phyloP scores from a whole-genome alignment of 257 asterid genomes.

The Fraxinus excelsior region DNA sequence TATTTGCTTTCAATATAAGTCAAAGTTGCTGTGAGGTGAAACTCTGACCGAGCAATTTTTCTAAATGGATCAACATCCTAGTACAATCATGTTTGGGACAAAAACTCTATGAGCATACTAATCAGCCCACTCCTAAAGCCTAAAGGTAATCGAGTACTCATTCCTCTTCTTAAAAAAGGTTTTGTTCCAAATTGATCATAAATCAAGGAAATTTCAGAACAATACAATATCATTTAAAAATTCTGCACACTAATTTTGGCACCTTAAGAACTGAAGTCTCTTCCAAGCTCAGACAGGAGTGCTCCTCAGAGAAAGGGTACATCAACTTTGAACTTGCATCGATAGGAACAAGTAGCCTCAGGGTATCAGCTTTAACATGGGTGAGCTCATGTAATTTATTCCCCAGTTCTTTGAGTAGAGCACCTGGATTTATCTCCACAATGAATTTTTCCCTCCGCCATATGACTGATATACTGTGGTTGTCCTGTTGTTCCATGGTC shows the following conservation, averaged over 20 bases:
- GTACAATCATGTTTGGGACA: background rate
- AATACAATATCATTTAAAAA: background rate
- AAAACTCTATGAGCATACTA: background rate
- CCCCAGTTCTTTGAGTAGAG: slow-evolving; percentile 78
- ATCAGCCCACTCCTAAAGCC: background rate
- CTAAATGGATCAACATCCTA: background rate
- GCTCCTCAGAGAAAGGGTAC: slow-evolving; percentile 81
- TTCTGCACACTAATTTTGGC: slow-evolving; percentile 2
- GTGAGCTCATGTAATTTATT: slow-evolving; percentile 66
- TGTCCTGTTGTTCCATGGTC: slow-evolving; percentile 56
- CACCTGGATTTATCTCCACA: slow-evolving; percentile 52
- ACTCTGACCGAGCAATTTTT: background rate
- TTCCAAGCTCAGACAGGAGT: slow-evolving; percentile 59
- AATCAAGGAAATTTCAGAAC: background rate
- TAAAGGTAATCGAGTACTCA: background rate
- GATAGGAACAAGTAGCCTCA: slow-evolving; percentile 70
- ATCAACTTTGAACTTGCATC: slow-evolving; percentile 64
- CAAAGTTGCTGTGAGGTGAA: background rate
- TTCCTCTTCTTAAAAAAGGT: background rate
- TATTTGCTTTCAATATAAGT: background rate
- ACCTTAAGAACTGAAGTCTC: slow-evolving; percentile 62
- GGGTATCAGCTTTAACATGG: slow-evolving; percentile 61
- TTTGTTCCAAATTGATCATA: background rate
- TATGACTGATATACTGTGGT: slow-evolving; percentile 43
- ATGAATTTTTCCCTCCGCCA: slow-evolving; percentile 74